Base-by-base conservation (phyloP, 164 flowering plant species). In the Vitis labrusca region DNA sequence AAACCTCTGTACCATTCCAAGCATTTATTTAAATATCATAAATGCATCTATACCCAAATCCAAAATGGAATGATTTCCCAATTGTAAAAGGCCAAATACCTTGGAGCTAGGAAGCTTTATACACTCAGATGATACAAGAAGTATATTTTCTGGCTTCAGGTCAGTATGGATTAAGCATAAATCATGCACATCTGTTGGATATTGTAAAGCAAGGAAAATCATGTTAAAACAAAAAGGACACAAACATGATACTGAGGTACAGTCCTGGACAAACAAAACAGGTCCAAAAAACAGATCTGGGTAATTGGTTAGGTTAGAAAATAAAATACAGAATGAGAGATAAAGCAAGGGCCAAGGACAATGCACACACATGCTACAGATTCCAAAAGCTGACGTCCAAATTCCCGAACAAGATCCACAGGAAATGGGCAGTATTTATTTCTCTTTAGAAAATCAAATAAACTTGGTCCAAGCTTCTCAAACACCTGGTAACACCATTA, bases 381-480 rank as follows among this genome's bases (percentile, higher is more conserved):
- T 85, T 93, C 94, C 91, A 91, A 86, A 83, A 93, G 95, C 89
- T 93, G 97, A 66, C 91, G 86, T 79, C 92, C 98, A 74, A 93
- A 84, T 85, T 91, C 92, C 65, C 92, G 94, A 80, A 90, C 95
- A 84, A 90, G 94, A 77, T 88, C 98, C 87, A 90, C 81, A 85
- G 91, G 98, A 69, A 93, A 88, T 77, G 94, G 86, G 81, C 76
- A 71, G 84, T 88, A 90, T 79, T 75, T 88, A 83, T 90, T 91
- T 88, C 88, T 89, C 85, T 82, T 81, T 81, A 91, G 86, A 85
- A 91, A 86, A 85, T 90, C 98, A 88, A 83, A 93, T 82, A 93
- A 88, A 82, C 98, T 93, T 77, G 98, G 97, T 79, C 97, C 98
- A 90, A 93, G 97, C 98, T 88, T 93, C 92, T 93, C 97, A 86